phyloP scores from a whole-genome alignment of 768 basidiomycete genomes.

The Boletus rex-veris region DNA sequence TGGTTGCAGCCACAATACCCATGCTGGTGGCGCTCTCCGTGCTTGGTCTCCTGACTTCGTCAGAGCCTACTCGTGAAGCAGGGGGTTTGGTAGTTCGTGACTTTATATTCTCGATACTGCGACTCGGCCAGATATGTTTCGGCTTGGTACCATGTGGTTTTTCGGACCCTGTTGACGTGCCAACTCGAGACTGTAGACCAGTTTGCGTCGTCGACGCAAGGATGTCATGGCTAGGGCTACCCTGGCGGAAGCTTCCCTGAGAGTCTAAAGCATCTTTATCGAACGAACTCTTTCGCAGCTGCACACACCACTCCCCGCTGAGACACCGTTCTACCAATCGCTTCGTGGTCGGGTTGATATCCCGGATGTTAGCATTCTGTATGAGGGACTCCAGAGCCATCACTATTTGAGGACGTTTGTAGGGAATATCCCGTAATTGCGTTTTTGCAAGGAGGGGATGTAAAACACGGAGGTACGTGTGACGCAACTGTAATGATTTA shows the following conservation, averaged over 20 bases:
- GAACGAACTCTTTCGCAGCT: slow-evolving; percentile 46
- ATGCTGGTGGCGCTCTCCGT: slow-evolving; percentile 34
- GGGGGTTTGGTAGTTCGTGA: slow-evolving; percentile 24
- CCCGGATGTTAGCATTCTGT: slow-evolving; percentile 70
- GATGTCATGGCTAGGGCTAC: slow-evolving; percentile 44
- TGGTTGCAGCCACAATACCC: slow-evolving; percentile 27
- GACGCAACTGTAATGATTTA: slow-evolving; percentile 60
- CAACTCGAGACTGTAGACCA: slow-evolving; percentile 1
- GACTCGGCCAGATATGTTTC: slow-evolving; percentile 56
- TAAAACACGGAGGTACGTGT: slow-evolving; percentile 94
- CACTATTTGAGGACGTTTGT: slow-evolving; percentile 90
- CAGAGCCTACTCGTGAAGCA: slow-evolving; percentile 33
- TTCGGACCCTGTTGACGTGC: slow-evolving; percentile 8
- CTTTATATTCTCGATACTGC: slow-evolving; percentile 62
- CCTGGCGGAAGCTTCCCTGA: slow-evolving; percentile 31
- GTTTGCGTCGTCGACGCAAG: slow-evolving; percentile 37
- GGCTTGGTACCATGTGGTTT: slow-evolving; percentile 22
- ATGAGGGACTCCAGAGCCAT: slow-evolving; percentile 76
- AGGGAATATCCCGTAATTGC: slow-evolving; percentile 78
- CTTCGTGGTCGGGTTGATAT: slow-evolving; percentile 82
- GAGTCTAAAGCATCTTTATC: slow-evolving; percentile 26
- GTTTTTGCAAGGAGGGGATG: slow-evolving; percentile 95
- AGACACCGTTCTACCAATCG: slow-evolving; percentile 92
- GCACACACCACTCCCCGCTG: slow-evolving; percentile 80
- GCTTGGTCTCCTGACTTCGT: slow-evolving; percentile 40